Evolutionary conservation across 331 rosid species (phyloP).

Genomic region (Quercus phellos): DNA sequence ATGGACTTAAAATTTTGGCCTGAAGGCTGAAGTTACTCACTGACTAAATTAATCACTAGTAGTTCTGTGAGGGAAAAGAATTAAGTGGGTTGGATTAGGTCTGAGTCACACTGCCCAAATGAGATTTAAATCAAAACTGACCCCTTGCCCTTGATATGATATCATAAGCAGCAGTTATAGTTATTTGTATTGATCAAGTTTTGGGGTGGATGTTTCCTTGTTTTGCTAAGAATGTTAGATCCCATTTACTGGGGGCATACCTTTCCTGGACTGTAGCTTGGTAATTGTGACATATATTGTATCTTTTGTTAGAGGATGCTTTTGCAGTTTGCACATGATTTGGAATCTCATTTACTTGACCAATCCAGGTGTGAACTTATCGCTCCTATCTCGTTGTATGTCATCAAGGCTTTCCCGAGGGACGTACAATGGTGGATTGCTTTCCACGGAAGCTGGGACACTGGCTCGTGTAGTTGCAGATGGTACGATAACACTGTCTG

Average conservation of each 20-base stretch:
- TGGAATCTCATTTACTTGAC: conserved; percentile 6
- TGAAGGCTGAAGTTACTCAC: neutral
- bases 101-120: too few relatives aligned
- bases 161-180: too few relatives aligned
- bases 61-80: neutral
- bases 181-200: neutral
- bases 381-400: conserved; percentile 80
- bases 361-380: conserved; percentile 73
- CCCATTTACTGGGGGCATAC: neutral
- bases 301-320: neutral
- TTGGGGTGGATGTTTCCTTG: neutral
- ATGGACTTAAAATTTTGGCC: neutral
- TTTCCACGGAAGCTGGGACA: conserved; percentile 88
- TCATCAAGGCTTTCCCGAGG: conserved; percentile 82
- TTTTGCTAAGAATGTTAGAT: neutral
- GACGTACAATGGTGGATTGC: conserved; percentile 78
- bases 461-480: conserved; percentile 86
- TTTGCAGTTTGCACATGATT: neutral
- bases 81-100: neutral
- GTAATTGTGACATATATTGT: neutral
- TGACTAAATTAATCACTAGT: neutral
- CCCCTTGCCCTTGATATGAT: too few relatives aligned
- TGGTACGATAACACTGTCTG: conserved; percentile 73
- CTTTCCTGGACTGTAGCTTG: neutral
- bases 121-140: too few relatives aligned